Conservation (phyloP, 2,329 filamentous ascomycete species). For the Corniculantispora saksenae region DNA sequence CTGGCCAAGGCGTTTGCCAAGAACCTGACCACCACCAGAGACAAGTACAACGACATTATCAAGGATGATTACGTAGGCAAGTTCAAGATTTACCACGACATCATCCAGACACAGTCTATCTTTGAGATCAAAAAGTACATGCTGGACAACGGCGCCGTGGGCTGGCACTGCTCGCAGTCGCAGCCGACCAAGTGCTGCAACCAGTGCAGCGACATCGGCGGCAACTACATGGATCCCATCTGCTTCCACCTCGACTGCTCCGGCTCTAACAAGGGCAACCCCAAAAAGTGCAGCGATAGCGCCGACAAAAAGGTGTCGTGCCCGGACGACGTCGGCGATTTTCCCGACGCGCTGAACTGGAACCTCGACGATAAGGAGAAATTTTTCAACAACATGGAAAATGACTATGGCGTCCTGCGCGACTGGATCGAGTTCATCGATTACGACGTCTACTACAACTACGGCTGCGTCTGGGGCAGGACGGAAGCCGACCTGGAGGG, state of each 20-base stretch:
- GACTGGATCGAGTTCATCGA: conserved; percentile 5
- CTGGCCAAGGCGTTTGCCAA: background rate
- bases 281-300: background rate
- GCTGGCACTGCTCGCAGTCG: background rate
- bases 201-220: background rate
- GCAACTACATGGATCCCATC: conserved; percentile 3
- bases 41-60: conserved; percentile 11
- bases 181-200: conserved; percentile 5
- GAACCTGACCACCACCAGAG: conserved; percentile 2
- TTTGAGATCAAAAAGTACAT: conserved; percentile 9
- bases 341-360: background rate
- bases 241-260: background rate
- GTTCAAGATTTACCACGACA: conserved; percentile 7
- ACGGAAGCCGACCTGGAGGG: background rate
- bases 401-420: background rate
- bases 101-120: background rate
- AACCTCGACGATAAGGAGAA: conserved; percentile 9
- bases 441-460: conserved; percentile 12
- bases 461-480: conserved; percentile 5
- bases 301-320: background rate
- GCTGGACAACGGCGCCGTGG: background rate
- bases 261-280: background rate
- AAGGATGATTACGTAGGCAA: background rate
- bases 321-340: background rate
- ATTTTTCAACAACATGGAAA: conserved; percentile 7